Evolutionary conservation across 2,329 filamentous ascomycete species (phyloP).

Genomic region (Neonectria punicea): DNA sequence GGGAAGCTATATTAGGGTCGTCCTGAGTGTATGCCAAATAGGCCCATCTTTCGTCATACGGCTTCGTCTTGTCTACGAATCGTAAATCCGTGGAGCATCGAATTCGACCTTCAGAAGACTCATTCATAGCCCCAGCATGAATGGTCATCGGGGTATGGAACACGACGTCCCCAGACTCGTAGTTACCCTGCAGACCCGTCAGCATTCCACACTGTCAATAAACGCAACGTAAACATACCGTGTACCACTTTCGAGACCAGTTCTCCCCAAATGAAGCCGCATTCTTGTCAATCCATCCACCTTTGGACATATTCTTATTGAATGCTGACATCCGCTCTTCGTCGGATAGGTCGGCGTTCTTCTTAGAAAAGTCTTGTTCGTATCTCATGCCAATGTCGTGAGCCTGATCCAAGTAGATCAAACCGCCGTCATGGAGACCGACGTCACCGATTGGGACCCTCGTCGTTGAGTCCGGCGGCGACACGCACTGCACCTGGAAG

Average conservation of each 20-base stretch:
- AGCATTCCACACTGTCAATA: neutral
- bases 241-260: conserved; percentile 13
- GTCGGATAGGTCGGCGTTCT: neutral
- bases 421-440: conserved; percentile 62
- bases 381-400: conserved; percentile 1
- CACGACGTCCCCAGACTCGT: conserved; percentile 13
- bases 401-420: conserved; percentile 64
- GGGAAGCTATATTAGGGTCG: conserved; percentile 4
- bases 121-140: conserved; percentile 1
- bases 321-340: conserved; percentile 12
- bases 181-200: conserved; percentile 2
- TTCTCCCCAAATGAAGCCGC: conserved; percentile 6
- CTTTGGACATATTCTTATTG: conserved; percentile 15
- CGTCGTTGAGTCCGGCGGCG: conserved; percentile 2
- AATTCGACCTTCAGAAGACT: neutral
- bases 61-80: conserved; percentile 10
- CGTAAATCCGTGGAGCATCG: conserved; percentile 7
- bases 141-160: conserved; percentile 12
- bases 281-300: conserved; percentile 20
- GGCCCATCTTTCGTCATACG: neutral
- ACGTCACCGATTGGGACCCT: conserved; percentile 58
- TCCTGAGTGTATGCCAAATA: neutral
- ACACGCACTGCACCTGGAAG: neutral
- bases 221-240: neutral
- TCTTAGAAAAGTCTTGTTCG: neutral